Evolutionary conservation across 805 yeast species (phyloP).

Genomic region (Myxozyma nipponensis): DNA sequence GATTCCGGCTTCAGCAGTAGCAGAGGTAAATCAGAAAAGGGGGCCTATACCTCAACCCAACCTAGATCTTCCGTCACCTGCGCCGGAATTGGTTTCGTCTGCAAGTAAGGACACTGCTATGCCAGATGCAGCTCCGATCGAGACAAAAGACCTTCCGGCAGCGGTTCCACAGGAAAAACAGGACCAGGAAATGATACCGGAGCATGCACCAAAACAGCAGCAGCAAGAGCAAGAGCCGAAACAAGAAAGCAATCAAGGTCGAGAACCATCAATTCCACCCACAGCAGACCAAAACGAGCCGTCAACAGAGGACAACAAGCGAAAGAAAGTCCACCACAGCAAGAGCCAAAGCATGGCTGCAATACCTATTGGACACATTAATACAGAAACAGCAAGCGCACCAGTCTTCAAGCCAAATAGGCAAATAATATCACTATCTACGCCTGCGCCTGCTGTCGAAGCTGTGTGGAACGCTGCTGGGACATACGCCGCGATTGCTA

Average conservation of each 20-base stretch:
- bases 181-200: neutral
- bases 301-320: neutral
- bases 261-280: neutral
- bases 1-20: neutral
- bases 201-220: neutral
- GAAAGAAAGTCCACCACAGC: neutral
- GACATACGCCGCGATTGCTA: slow-evolving; percentile 9
- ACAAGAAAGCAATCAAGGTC: neutral
- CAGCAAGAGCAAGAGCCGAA: neutral
- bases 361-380: neutral
- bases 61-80: neutral
- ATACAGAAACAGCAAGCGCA: neutral
- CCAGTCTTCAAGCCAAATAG: neutral
- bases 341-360: neutral
- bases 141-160: neutral
- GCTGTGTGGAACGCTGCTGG: slow-evolving; percentile 17
- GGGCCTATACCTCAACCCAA: neutral
- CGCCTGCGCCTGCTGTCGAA: slow-evolving; percentile 6
- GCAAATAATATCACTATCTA: neutral
- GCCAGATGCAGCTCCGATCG: neutral
- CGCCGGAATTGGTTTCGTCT: neutral
- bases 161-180: neutral
- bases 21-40: neutral
- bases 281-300: neutral
- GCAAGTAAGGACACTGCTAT: neutral